Conservation (phyloP, 192 early-diverging fungal genomes). For the Radiomyces spectabilis region DNA sequence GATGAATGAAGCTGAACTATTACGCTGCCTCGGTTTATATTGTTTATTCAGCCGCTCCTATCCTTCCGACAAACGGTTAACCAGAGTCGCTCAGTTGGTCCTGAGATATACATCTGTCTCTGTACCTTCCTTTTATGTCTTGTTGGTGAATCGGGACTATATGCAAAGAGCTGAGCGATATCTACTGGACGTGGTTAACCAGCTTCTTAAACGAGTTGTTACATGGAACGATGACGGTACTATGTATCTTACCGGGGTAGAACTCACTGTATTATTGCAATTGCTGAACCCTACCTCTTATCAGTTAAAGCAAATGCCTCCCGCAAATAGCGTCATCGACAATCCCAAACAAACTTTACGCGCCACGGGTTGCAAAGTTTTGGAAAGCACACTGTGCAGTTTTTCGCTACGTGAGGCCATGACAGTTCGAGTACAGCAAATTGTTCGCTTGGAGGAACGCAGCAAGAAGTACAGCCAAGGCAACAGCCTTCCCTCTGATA, state of each 20-base stretch:
- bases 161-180: conserved; percentile 2
- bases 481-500: background rate
- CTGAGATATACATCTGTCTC: background rate
- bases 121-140: background rate
- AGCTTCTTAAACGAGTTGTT: background rate
- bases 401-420: background rate
- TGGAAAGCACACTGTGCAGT: background rate
- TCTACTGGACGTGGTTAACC: background rate
- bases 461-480: background rate
- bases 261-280: conserved; percentile 7
- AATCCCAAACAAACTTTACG: background rate
- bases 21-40: background rate
- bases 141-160: conserved; percentile 8
- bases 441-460: conserved; percentile 8
- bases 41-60: background rate
- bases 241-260: background rate
- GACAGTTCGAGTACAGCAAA: background rate
- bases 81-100: background rate
- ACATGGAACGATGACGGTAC: background rate
- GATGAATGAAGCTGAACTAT: background rate
- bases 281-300: conserved; percentile 18
- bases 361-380: background rate
- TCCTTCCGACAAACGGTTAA: background rate
- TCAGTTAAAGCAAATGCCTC: background rate
- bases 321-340: background rate